These are phyloP conservation scores for Thuidium tamariscinum DNA, from an alignment of 225 moss, liverwort and hornwort genomes.

Conservation along the genomic window DNA sequence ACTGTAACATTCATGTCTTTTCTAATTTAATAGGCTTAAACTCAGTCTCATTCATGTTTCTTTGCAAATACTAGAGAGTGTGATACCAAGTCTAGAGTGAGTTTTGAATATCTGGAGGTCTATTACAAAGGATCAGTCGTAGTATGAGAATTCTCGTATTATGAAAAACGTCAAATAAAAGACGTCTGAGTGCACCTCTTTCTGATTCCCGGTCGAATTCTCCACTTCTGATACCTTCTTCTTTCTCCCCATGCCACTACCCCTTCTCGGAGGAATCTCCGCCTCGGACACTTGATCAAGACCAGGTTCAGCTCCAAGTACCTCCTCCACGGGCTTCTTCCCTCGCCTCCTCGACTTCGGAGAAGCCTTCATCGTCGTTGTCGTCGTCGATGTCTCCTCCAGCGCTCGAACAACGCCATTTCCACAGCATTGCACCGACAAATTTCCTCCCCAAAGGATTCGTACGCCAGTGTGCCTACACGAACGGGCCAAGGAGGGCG, in stretches of 20 bases:
- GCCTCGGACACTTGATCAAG: background rate
- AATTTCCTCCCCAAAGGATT: background rate
- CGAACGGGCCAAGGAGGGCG: background rate
- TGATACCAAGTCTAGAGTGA: background rate
- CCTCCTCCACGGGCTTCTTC: constrained; percentile 16
- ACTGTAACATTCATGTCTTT: background rate
- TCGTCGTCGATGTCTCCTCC: background rate
- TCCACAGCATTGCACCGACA: background rate
- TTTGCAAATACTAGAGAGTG: background rate
- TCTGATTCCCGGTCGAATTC: background rate
- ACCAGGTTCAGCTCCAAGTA: background rate
- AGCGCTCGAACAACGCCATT: background rate
- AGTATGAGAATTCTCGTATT: background rate
- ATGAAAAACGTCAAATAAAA: background rate
- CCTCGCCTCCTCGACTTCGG: constrained; percentile 12
- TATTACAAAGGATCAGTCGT: background rate
- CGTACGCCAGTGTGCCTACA: constrained; percentile 15
- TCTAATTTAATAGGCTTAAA: background rate
- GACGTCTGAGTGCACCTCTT: background rate
- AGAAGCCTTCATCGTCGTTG: background rate
- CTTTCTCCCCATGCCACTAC: background rate
- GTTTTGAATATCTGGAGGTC: background rate
- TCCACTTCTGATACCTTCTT: background rate
- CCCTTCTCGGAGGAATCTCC: background rate
- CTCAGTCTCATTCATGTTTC: background rate